phyloP scores from a whole-genome alignment of 192 early-diverging fungal species.

The Coemansia pectinata region DNA sequence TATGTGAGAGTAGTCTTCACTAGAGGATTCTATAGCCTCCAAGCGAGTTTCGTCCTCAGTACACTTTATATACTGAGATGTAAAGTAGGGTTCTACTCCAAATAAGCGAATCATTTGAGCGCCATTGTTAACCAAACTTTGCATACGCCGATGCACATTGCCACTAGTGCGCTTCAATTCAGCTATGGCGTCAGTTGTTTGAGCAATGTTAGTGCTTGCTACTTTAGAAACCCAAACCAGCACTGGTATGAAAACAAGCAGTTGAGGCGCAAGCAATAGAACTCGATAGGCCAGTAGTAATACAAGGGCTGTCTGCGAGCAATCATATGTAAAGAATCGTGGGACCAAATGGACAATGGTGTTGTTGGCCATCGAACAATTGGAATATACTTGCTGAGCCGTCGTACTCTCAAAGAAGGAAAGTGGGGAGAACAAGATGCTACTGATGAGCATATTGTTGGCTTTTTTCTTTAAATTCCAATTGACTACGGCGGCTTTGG shows the following conservation, averaged over 20 bases:
- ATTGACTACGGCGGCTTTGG: neutral
- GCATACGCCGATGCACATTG: neutral
- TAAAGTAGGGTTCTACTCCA: slow-evolving; percentile 58
- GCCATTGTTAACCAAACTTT: neutral
- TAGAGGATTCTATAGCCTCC: neutral
- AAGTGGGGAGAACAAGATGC: neutral
- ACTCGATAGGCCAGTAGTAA: neutral
- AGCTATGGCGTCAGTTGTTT: neutral
- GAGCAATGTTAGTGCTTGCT: neutral
- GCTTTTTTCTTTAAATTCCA: neutral
- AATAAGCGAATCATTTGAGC: slow-evolving; percentile 65
- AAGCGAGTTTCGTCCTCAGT: slow-evolving; percentile 63
- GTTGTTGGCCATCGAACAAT: neutral
- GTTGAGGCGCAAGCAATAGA: neutral
- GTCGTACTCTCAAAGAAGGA: neutral
- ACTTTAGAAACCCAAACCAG: neutral
- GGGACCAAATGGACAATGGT: neutral
- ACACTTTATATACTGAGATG: slow-evolving; percentile 47
- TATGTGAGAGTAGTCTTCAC: neutral
- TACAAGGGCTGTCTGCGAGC: neutral
- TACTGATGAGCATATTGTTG: neutral
- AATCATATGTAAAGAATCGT: neutral
- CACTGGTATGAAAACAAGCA: neutral
- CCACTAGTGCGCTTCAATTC: neutral
- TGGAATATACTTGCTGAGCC: neutral